A percentile compares a stretch with the other conserved stretches of the same genome.
These are phyloP conservation scores for Fragaria nilgerrensis DNA, from an alignment of 306 rosid genomes.

Conservation along the genomic window DNA sequence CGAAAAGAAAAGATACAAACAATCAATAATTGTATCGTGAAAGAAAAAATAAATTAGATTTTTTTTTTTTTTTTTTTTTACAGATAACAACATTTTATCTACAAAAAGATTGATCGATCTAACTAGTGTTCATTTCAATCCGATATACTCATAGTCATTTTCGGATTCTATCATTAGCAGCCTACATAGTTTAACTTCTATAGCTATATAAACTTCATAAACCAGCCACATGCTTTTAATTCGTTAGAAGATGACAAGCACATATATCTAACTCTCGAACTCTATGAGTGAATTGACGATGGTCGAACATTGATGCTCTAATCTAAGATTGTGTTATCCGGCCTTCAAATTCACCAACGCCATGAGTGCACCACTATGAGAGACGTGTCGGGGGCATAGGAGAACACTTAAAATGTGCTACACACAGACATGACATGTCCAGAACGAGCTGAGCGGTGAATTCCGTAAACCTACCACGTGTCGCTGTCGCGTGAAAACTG, in stretches of 20 bases:
- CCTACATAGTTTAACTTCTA: too few relatives aligned
- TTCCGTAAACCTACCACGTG: not conserved
- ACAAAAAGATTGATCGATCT: too few relatives aligned
- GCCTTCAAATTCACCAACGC: not conserved
- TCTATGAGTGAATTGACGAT: not conserved
- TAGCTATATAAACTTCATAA: too few relatives aligned
- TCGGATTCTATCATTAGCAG: too few relatives aligned
- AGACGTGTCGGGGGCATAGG: not conserved
- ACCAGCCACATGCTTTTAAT: not conserved
- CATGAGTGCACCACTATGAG: not conserved
- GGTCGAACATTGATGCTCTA: not conserved
- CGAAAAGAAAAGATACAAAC: too few relatives aligned
- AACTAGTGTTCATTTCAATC: too few relatives aligned
- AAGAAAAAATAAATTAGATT: too few relatives aligned
- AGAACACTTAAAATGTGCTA: not conserved
- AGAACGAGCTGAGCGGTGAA: not conserved
- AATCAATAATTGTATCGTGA: too few relatives aligned
- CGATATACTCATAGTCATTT: too few relatives aligned
- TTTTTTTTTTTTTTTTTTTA: too few relatives aligned
- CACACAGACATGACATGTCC: not conserved
- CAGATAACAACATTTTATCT: too few relatives aligned
- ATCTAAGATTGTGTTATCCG: not conserved
- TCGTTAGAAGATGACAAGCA: not conserved
- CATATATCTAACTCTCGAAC: not conserved
- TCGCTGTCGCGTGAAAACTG: not conserved